A percentile compares a stretch with the other conserved stretches of the same genome.
Evolutionary conservation across 495 filamentous ascomycete species (phyloP).

Genomic region (Aspergillus sclerotiicarbonarius): DNA sequence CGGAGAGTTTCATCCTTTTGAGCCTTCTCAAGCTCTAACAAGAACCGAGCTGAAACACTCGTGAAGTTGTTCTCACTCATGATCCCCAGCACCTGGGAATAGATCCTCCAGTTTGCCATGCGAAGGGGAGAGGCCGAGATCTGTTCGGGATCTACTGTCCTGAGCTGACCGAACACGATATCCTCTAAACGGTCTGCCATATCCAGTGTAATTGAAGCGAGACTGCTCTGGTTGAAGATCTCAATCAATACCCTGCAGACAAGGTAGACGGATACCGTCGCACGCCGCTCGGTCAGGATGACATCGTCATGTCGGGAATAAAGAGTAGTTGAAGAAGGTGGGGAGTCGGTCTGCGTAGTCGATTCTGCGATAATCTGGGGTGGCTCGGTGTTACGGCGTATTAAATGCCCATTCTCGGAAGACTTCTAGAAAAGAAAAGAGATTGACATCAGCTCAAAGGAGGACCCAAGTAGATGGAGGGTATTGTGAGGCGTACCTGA

Average conservation of each 20-base stretch:
- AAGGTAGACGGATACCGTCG: slow-evolving; percentile 90
- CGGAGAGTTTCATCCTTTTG: slow-evolving; percentile 71
- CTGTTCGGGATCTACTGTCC: slow-evolving; percentile 79
- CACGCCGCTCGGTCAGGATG: slow-evolving; percentile 76
- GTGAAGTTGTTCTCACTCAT: slow-evolving; percentile 92
- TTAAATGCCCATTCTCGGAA: slow-evolving; percentile 38
- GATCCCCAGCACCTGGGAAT: slow-evolving; percentile 83
- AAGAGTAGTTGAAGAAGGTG: slow-evolving; percentile 31
- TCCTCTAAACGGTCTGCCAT: slow-evolving; percentile 89
- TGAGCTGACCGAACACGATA: slow-evolving; percentile 91
- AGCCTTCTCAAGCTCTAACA: slow-evolving; percentile 71
- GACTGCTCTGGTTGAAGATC: slow-evolving; percentile 83
- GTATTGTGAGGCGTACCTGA: slow-evolving; percentile 44
- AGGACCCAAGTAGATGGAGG: background rate
- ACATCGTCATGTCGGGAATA: slow-evolving; percentile 65
- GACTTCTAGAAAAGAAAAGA: slow-evolving; percentile 11
- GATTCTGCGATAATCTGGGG: slow-evolving; percentile 33
- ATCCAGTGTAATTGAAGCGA: slow-evolving; percentile 76
- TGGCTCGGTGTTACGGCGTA: slow-evolving; percentile 57
- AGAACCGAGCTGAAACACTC: slow-evolving; percentile 76
- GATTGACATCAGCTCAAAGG: slow-evolving; percentile 1
- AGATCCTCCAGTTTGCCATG: slow-evolving; percentile 92
- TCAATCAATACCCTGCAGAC: slow-evolving; percentile 92
- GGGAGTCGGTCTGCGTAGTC: slow-evolving; percentile 25
- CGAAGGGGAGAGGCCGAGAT: slow-evolving; percentile 74